Base-by-base conservation (phyloP, 495 filamentous ascomycete species). In the Collariella sp. region DNA sequence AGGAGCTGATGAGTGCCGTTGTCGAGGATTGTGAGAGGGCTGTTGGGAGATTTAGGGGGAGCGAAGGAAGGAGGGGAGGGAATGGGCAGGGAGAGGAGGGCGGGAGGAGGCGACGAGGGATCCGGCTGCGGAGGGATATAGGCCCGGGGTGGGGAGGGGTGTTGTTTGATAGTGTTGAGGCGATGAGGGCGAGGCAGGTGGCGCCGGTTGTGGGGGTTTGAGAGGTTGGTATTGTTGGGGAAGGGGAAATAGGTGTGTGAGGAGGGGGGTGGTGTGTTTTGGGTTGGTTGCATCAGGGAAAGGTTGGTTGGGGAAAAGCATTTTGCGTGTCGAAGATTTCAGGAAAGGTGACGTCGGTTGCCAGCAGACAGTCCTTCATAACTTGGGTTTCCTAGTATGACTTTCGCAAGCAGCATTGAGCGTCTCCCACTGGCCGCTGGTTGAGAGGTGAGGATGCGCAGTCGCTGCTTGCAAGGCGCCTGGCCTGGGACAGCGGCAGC, bases 1-100 rank as follows among this genome's bases (percentile, higher is more conserved):
- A 94, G 70, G 76, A 75, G 39, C 71, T 82, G 33, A 78, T 89
- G 72, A n/a, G 76, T 70, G 31, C 86, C 89, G 82, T 96, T 7
- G 66, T 87, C 41, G 82, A 79, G 39, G 74, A 80, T 60, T 93
- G 89, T 67, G 64, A 67, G 54, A 71, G 65, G 12, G 82, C 80
- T 53, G 71, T 87, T n/a, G 12, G 75, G 67, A 44, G 86, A 91
- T 60, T 82, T 95, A 0, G 93, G 88, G 70, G 72, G 71, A 11
- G 49, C 46, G n/a, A 52, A 58, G 53, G 61, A 61, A 23, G 45
- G 59, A 39, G 59, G 66, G 48, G 52, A 58, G 18, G 35, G 9
- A 29, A 46, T 50, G 18, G 57, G 55, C 7, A 55, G 39, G 43
- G 62, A 36, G 61, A 3, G 52, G 1, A 19, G 44, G 18, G 26